Conservation (phyloP, 345 rosid species). For the Gossypium bickii region DNA sequence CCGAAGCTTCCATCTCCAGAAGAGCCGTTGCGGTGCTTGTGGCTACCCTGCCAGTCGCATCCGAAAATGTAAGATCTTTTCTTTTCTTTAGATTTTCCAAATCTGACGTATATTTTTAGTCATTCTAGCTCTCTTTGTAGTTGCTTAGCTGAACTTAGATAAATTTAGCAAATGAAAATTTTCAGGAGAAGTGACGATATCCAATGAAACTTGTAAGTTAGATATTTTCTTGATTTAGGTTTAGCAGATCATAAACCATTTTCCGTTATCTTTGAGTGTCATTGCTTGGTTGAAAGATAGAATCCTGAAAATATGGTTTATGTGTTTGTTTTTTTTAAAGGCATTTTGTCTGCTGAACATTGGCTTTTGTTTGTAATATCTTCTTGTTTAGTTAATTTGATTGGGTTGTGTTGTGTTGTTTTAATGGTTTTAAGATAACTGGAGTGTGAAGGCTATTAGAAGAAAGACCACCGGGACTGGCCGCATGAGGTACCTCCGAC, state of each 20-base stretch:
- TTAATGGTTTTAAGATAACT: conserved; percentile 41
- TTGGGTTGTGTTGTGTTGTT: not conserved
- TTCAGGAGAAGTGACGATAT: not conserved
- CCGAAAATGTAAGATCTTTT: conserved; percentile 40
- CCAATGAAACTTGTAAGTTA: not conserved
- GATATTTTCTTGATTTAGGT: not conserved
- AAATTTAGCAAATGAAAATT: not conserved
- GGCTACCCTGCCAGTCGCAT: conserved; percentile 64
- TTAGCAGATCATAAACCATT: not conserved
- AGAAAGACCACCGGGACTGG: conserved; percentile 82
- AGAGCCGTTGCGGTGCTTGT: conserved; percentile 78
- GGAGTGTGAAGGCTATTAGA: conserved; percentile 77
- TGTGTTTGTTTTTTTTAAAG: not conserved
- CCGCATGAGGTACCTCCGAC: conserved; percentile 69
- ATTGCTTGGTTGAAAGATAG: not conserved
- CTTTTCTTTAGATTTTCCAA: not conserved
- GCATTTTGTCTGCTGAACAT: not conserved
- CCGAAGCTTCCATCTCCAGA: conserved; percentile 77
- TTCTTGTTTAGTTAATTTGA: not conserved
- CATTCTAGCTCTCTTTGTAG: not conserved
- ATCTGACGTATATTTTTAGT: not conserved
- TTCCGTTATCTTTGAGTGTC: not conserved
- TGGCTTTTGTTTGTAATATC: not conserved
- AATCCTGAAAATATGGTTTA: not conserved
- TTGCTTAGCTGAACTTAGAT: not conserved